These are phyloP conservation scores for Thuidium tamariscinum DNA, from an alignment of 225 moss, liverwort and hornwort species.

Conservation along the genomic window DNA sequence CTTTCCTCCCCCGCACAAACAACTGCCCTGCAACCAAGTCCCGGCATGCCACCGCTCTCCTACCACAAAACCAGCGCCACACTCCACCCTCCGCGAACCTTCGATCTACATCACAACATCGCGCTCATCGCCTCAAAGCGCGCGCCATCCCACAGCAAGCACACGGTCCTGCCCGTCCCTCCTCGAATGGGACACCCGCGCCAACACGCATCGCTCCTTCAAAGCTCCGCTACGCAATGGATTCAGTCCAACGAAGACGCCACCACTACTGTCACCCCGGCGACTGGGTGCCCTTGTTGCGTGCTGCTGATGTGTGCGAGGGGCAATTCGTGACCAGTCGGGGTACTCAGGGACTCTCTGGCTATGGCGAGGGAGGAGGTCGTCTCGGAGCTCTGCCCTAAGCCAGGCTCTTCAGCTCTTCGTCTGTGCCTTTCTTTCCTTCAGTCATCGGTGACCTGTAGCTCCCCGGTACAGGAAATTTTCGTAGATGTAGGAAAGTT, in stretches of 20 bases:
- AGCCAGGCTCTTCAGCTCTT: neutral
- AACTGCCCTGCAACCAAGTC: neutral
- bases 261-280: neutral
- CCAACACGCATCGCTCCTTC: constrained; percentile 12
- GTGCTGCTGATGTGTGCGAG: neutral
- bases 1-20: neutral
- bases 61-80: neutral
- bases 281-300: neutral
- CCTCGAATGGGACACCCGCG: neutral
- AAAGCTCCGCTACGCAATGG: neutral
- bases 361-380: neutral
- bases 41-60: neutral
- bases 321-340: neutral
- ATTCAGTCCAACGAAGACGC: neutral
- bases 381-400: neutral
- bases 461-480: neutral
- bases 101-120: constrained; percentile 26
- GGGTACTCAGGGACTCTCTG: neutral
- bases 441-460: neutral
- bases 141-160: neutral
- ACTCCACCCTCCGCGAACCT: neutral
- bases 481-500: neutral
- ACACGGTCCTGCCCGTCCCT: neutral
- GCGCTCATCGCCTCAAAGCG: neutral
- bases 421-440: neutral